phyloP scores from a whole-genome alignment of 345 rosid genomes.

The Gossypium stocksii region DNA sequence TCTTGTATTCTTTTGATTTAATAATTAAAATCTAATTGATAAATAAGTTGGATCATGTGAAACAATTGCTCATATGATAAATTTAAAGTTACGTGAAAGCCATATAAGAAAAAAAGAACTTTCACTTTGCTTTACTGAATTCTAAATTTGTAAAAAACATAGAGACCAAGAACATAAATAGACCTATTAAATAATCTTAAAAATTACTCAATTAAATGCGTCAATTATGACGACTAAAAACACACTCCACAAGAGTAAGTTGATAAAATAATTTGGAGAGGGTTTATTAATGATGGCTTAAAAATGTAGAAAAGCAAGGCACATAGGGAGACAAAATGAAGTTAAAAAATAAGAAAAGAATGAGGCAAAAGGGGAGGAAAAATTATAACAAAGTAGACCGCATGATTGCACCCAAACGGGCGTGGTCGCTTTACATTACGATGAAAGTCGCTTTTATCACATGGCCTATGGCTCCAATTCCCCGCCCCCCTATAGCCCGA shows the following conservation, averaged over 20 bases:
- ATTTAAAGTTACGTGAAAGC: no score
- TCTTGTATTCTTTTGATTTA: no score
- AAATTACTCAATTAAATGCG: neutral
- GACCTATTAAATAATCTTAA: no score
- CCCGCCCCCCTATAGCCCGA: conserved; percentile 12
- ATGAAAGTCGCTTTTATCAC: conserved; percentile 76
- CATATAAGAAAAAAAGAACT: no score
- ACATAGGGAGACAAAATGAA: conserved; percentile 4
- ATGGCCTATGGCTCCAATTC: conserved; percentile 31
- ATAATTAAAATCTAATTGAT: no score
- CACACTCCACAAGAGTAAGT: neutral
- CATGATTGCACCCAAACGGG: conserved; percentile 85
- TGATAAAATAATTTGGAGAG: neutral
- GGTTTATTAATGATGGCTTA: neutral
- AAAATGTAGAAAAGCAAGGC: conserved; percentile 26
- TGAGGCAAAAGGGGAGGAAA: conserved; percentile 12
- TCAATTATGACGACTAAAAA: neutral
- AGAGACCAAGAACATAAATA: no score
- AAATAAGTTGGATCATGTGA: no score
- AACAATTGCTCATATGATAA: no score
- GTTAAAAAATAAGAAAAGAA: neutral
- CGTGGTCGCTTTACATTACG: conserved; percentile 73
- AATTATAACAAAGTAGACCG: conserved; percentile 59
- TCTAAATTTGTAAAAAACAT: no score
- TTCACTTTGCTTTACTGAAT: no score